Conservation (phyloP, 768 basidiomycete species). For the Rhizopogon sp. region DNA sequence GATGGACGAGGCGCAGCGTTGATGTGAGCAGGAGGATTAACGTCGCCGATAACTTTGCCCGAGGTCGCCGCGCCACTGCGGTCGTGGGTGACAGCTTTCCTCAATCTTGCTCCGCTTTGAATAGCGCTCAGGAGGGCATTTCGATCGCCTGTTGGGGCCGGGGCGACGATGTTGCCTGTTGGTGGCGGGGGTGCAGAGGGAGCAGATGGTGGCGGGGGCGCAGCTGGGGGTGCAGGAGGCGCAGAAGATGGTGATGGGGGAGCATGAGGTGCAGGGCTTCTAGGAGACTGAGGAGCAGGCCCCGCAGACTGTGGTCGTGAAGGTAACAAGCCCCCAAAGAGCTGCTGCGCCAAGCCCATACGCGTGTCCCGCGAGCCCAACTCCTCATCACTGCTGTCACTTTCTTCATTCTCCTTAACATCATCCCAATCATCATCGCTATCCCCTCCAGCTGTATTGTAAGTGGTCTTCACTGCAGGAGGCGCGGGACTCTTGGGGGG, state of each 20-base stretch:
- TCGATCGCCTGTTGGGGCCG: conserved; percentile 42
- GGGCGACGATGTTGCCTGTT: conserved; percentile 24
- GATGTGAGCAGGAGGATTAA: conserved; percentile 66
- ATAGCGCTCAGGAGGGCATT: conserved; percentile 75
- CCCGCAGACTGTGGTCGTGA: conserved; percentile 55
- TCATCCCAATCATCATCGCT: conserved; percentile 83
- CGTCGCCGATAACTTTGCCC: conserved; percentile 77
- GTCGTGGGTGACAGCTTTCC: conserved; percentile 79
- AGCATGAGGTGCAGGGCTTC: conserved; percentile 12
- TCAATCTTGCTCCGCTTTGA: conserved; percentile 65
- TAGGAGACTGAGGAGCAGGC: conserved; percentile 12
- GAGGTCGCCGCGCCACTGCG: conserved; percentile 65
- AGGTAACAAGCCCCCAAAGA: conserved; percentile 73
- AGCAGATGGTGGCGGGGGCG: conserved; percentile 24
- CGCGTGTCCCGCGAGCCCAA: conserved; percentile 58
- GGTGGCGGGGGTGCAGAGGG: conserved; percentile 27
- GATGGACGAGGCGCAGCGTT: conserved; percentile 38
- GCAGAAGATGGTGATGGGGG: conserved; percentile 18
- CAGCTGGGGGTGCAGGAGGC: conserved; percentile 32
- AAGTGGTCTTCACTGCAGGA: conserved; percentile 46
- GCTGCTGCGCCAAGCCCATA: conserved; percentile 66
- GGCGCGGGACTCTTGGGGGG: conserved; percentile 51
- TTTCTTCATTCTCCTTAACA: conserved; percentile 66
- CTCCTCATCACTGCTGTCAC: conserved; percentile 79
- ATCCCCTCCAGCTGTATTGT: conserved; percentile 55